Evolutionary conservation across 2,329 filamentous ascomycete genomes (phyloP).

Genomic region (Didymella segeticola): DNA sequence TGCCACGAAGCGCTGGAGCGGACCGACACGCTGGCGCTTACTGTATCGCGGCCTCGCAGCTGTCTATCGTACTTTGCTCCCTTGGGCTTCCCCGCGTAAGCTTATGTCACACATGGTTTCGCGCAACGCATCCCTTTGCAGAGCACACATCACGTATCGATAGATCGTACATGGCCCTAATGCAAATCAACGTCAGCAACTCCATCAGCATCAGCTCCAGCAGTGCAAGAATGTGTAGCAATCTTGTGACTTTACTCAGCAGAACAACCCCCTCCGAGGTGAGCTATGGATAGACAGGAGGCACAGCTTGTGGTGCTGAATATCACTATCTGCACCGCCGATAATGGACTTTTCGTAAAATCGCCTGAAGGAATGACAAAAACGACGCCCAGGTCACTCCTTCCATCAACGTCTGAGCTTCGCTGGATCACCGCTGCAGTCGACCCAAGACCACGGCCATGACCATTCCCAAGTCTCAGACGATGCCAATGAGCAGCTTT

Average conservation of each 20-base stretch:
- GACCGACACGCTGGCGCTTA: conserved; percentile 19
- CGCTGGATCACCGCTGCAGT: not conserved
- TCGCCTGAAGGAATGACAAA: not conserved
- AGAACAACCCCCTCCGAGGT: not conserved
- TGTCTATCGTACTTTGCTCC: not conserved
- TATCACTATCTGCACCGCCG: not conserved
- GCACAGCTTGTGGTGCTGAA: not conserved
- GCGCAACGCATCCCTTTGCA: not conserved
- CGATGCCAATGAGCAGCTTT: not conserved
- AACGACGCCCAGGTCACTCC: too few relatives aligned
- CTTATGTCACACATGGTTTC: not conserved
- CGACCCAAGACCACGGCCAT: not conserved
- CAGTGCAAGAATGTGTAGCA: not conserved
- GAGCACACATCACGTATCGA: conserved; percentile 9
- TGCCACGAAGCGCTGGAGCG: conserved; percentile 4
- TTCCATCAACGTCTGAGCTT: too few relatives aligned
- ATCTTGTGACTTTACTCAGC: not conserved
- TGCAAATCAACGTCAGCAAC: conserved; percentile 5
- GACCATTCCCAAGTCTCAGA: not conserved
- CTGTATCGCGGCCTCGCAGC: not conserved
- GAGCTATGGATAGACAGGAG: not conserved
- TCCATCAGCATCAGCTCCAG: not conserved
- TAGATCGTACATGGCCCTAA: conserved; percentile 14
- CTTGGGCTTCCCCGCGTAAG: conserved; percentile 15
- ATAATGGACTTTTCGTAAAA: not conserved